Evolutionary conservation across 257 asterid species (phyloP).

Genomic region (Hygrophila difformis): DNA sequence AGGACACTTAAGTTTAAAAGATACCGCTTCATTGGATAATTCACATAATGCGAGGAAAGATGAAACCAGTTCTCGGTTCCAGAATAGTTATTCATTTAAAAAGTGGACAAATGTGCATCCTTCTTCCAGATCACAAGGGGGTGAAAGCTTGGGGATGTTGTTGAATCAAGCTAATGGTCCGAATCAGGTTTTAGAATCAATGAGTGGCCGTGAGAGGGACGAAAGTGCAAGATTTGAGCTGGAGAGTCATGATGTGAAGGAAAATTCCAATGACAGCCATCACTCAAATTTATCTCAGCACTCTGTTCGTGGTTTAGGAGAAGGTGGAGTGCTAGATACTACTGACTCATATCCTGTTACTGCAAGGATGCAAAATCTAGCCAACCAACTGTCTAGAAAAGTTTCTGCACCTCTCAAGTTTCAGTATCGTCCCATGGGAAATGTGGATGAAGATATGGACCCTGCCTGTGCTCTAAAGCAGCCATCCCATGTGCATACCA

Average conservation of each 20-base stretch:
- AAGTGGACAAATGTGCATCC: conserved; percentile 39
- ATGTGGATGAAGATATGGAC: conserved; percentile 47
- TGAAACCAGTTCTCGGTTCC: conserved; percentile 29
- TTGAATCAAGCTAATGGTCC: conserved; percentile 24
- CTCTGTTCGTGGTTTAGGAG: conserved; percentile 34
- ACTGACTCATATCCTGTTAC: conserved; percentile 33
- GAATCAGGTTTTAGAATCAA: conserved; percentile 22
- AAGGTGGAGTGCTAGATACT: conserved; percentile 34
- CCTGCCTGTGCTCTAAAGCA: conserved; percentile 33
- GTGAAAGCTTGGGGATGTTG: conserved; percentile 26
- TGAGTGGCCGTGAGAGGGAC: conserved; percentile 18
- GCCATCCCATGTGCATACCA: conserved; percentile 26
- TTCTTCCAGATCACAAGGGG: conserved; percentile 21
- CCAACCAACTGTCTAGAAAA: conserved; percentile 31
- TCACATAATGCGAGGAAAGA: conserved; percentile 24
- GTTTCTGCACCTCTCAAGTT: conserved; percentile 44
- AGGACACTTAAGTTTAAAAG: conserved; percentile 24
- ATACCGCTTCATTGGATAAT: conserved; percentile 19
- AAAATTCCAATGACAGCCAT: conserved; percentile 44
- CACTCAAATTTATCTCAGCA: conserved; percentile 37
- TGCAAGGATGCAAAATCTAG: conserved; percentile 33
- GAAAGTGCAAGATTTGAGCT: conserved; percentile 29
- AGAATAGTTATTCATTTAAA: conserved; percentile 23
- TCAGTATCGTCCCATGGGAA: conserved; percentile 73
- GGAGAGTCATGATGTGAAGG: conserved; percentile 35